Evolutionary conservation across 257 asterid genomes (phyloP), one percentile per base, ranked within the genome.

Genomic region (Penstemon eatonii): DNA sequence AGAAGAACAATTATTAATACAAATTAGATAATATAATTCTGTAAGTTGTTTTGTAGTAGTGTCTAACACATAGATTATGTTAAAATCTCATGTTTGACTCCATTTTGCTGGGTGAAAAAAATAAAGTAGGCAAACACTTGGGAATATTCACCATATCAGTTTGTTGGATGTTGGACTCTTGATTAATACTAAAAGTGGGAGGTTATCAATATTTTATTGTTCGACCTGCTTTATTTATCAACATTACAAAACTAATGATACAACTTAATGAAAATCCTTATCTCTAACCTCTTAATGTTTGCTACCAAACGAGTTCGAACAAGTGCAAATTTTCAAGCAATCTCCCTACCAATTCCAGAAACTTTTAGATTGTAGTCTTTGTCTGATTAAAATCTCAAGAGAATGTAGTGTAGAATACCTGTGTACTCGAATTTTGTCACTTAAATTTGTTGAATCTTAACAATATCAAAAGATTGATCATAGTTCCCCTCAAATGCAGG

Each of bases 401-500:
- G 53, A 50, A 60, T 39, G 5, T 3, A 19, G 19, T 36, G 62
- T 60, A 10, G 18, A 56, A 40, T 40, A 25, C 10, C 37, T 36
- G 44, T 13, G 15, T 33, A 18, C 45, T 15, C 18, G 11, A 33
- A 8, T 8, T 6, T 13, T 3, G 19, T 10, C 65, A 18, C 40
- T 11, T 60, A 38, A 46, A 33, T 56, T 56, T 43, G 71, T 37
- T 55, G 47, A 56, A 39, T 43, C 12, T 4, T 41, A 47, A 67
- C 25, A 58, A 36, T 19, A 18, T 39, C 50, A 12, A 42, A 42
- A 38, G 56, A 60, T 67, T 59, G 43, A 52, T 63, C 59, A 8
- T 13, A 6, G 36, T 9, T 58, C 12, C 44, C 59, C 11, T 12
- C 39, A 69, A 61, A 52, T 74, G 79, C 84, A 79, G 84, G 87